phyloP scores from a whole-genome alignment of 306 rosid species.

The Trifolium subterraneum region DNA sequence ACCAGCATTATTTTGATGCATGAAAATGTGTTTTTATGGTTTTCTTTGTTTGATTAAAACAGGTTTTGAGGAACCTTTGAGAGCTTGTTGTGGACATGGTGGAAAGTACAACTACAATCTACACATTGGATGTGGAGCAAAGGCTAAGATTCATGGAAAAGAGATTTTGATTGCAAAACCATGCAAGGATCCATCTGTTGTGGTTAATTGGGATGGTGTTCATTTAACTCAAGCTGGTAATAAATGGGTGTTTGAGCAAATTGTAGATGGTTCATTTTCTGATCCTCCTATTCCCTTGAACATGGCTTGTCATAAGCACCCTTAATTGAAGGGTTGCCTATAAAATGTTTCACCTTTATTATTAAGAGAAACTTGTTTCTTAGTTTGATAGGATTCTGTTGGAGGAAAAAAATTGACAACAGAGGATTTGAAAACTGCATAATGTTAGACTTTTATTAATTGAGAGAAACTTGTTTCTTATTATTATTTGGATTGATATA shows the following conservation, averaged over 20 bases:
- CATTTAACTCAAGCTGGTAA: constrained; percentile 84
- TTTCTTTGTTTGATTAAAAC: constrained; percentile 33
- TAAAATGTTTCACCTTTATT: background rate
- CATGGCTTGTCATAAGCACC: constrained; percentile 58
- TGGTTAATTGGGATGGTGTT: constrained; percentile 77
- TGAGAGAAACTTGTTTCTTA: too few relatives aligned
- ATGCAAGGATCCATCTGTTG: constrained; percentile 66
- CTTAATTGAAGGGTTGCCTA: constrained; percentile 1
- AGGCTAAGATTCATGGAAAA: constrained; percentile 52
- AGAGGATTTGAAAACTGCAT: too few relatives aligned
- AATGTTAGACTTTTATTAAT: too few relatives aligned
- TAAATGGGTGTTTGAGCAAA: constrained; percentile 65
- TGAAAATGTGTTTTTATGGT: constrained; percentile 2
- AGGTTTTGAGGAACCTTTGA: constrained; percentile 72
- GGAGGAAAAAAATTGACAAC: constrained; percentile 14
- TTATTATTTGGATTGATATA: too few relatives aligned
- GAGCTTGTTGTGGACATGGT: constrained; percentile 90
- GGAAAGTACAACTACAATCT: constrained; percentile 71
- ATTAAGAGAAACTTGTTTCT: background rate
- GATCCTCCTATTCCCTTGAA: constrained; percentile 76
- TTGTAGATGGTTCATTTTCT: constrained; percentile 65
- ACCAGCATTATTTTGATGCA: background rate
- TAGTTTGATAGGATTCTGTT: background rate
- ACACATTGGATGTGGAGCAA: constrained; percentile 66
- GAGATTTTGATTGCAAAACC: constrained; percentile 60